These are phyloP conservation scores for Bothriochloa decipiens DNA, from an alignment of 176 grass and related monocot species.

Conservation along the genomic window DNA sequence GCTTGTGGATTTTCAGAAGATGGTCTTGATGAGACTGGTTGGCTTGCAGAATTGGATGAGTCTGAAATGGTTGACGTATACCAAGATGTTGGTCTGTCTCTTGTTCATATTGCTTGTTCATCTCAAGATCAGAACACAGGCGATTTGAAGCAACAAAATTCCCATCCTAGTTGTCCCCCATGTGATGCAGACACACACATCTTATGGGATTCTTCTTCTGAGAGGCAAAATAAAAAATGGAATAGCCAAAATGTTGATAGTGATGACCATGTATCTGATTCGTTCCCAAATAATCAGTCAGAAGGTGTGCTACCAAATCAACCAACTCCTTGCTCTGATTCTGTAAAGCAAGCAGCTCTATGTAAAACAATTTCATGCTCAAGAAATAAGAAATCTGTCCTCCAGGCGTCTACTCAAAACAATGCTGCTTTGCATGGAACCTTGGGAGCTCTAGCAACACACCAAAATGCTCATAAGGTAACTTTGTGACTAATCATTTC, in stretches of 20 bases:
- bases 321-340: conserved; percentile 37
- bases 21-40: conserved; percentile 59
- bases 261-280: conserved; percentile 51
- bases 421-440: conserved; percentile 34
- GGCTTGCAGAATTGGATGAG: conserved; percentile 68
- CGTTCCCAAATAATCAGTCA: conserved; percentile 37
- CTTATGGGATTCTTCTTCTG: conserved; percentile 37
- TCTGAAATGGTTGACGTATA: conserved; percentile 60
- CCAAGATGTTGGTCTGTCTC: conserved; percentile 74
- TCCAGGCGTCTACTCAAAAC: conserved; percentile 36
- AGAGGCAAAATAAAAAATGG: conserved; percentile 45
- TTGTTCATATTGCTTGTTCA: conserved; percentile 41
- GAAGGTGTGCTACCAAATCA: conserved; percentile 33
- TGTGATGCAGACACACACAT: conserved; percentile 32
- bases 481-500: not conserved
- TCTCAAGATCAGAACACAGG: conserved; percentile 29
- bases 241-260: conserved; percentile 36
- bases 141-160: conserved; percentile 30
- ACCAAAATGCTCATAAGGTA: conserved; percentile 52
- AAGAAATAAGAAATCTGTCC: conserved; percentile 46
- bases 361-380: conserved; percentile 37
- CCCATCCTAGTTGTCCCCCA: conserved; percentile 30
- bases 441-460: conserved; percentile 25
- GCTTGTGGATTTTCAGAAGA: conserved; percentile 41
- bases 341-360: conserved; percentile 45